Evolutionary conservation across 495 filamentous ascomycete genomes (phyloP), one percentile per base, ranked within the genome.

Genomic region (Bombardia bombarda): DNA sequence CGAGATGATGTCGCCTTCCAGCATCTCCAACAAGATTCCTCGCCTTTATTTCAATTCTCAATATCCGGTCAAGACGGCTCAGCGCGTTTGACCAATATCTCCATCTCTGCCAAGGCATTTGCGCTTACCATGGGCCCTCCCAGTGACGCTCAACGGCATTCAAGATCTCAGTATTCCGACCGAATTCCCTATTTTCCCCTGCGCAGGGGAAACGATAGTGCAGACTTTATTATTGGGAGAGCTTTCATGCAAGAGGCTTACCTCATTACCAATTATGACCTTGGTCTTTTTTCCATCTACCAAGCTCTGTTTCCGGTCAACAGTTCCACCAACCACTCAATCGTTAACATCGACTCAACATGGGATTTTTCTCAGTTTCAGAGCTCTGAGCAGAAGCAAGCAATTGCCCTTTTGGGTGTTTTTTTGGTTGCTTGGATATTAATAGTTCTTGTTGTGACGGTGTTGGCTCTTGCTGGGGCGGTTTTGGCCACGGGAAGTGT

Each of bases 181-280:
- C 38, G n/a, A n/a, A 48, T 72, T 16, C 67, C 71, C 14, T 86
- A 86, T 57, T 84, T 88, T 47, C 79, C 83, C 17, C 61, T 55
- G 55, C 0, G 58, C 57, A 7, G 67, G 62, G 39, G 57, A 63
- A 32, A 69, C 4, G 59, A 75, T 52, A 57, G 61, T 17, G 73
- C 69, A n/a, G 68, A 78, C 42, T 69, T 72, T 47, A 77, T 78
- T 13, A 69, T 86, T 46, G 82, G 82, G 14, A 73, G 82, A 21
- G 59, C 67, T 3, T 86, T 86, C 49, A 67, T 86, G 43, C 82
- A 86, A 61, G 82, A 85, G 58, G 72, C 78, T 13, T 86, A 86
- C 46, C 51, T 86, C 9, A 74, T 77, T n/a, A 75, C 72, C 14
- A 76, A 80, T 46, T 85, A 84, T 55, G 80, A 85, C 40, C 66